Conservation (phyloP, 2,329 filamentous ascomycete genomes). For the Cercospora beticola region DNA sequence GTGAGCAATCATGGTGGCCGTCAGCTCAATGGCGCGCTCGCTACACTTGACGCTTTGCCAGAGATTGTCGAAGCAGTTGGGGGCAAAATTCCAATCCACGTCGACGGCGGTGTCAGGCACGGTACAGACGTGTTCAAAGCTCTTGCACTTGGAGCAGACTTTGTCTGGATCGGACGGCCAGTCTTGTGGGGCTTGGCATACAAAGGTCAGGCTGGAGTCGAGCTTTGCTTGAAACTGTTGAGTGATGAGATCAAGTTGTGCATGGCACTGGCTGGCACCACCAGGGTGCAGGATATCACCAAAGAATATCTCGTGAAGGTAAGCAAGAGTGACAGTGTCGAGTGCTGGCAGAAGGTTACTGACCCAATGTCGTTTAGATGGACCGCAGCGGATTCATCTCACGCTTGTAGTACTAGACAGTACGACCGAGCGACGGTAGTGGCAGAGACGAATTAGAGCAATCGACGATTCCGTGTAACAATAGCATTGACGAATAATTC, state of each 20-base stretch:
- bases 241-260: conserved; percentile 41
- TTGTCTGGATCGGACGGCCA: conserved; percentile 51
- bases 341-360: neutral
- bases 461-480: neutral
- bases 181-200: conserved; percentile 52
- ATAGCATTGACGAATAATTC: neutral
- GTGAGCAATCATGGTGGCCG: conserved; percentile 57
- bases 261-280: conserved; percentile 44
- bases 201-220: conserved; percentile 40
- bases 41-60: conserved; percentile 51
- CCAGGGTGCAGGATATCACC: conserved; percentile 40
- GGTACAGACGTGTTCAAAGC: conserved; percentile 61
- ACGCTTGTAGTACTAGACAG: conserved; percentile 20
- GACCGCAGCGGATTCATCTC: conserved; percentile 35
- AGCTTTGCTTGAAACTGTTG: conserved; percentile 47
- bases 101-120: conserved; percentile 59
- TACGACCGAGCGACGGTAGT: neutral
- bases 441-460: neutral
- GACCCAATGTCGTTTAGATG: conserved; percentile 20
- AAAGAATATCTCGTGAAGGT: conserved; percentile 45
- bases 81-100: conserved; percentile 58
- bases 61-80: conserved; percentile 42
- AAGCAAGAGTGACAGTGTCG: conserved; percentile 28
- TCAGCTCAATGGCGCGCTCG: conserved; percentile 58
- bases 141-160: conserved; percentile 53